These are phyloP conservation scores for Aurantiochytrium sp. DNA, from an alignment of 108 stramenopile species.

Conservation along the genomic window DNA sequence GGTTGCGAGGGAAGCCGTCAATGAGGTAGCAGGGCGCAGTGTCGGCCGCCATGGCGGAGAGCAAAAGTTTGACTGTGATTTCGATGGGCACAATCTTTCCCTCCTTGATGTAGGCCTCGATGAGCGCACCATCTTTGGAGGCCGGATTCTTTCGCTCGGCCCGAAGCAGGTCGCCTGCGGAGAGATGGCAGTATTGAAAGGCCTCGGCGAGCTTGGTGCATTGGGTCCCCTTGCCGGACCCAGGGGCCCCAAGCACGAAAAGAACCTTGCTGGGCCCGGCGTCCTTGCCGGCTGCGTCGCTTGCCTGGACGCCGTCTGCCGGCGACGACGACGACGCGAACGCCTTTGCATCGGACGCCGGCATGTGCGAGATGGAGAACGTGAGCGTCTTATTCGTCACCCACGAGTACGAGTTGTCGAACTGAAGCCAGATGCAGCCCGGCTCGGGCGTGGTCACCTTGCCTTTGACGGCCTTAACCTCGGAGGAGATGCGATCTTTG, in stretches of 20 bases:
- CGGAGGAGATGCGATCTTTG: neutral
- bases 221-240: slow-evolving; percentile 55
- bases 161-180: slow-evolving; percentile 52
- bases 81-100: slow-evolving; percentile 44
- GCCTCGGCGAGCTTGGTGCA: slow-evolving; percentile 40
- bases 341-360: neutral
- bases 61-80: slow-evolving; percentile 30
- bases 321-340: neutral
- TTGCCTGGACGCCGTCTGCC: neutral
- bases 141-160: slow-evolving; percentile 28
- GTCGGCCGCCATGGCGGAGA: slow-evolving; percentile 26
- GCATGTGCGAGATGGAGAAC: neutral
- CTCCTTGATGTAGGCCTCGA: slow-evolving; percentile 33
- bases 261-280: neutral
- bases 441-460: neutral
- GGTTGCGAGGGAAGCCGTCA: slow-evolving; percentile 52
- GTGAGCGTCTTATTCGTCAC: neutral
- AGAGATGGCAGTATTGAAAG: slow-evolving; percentile 42
- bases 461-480: neutral
- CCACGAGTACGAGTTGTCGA: neutral
- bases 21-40: slow-evolving; percentile 35
- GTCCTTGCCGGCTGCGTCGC: neutral
- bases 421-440: slow-evolving; percentile 1
- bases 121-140: slow-evolving; percentile 35
- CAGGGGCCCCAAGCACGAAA: slow-evolving; percentile 51